A percentile compares a stretch with the other conserved stretches of the same genome.
Conservation (phyloP, 805 yeast species). For the Barnettozyma populi region DNA sequence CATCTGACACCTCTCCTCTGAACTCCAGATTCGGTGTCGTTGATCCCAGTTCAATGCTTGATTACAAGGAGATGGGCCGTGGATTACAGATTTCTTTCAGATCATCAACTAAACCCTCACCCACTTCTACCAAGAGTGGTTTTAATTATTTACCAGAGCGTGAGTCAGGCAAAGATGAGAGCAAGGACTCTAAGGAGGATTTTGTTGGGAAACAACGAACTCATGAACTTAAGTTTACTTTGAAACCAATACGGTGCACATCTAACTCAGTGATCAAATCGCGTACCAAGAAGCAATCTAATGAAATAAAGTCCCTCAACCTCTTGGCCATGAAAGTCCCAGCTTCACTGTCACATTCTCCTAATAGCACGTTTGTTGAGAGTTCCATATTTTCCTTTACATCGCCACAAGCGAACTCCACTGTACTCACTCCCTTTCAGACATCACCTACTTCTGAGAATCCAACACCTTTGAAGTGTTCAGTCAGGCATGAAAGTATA, state of each 20-base stretch:
- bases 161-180: background rate
- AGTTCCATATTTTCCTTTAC: constrained; percentile 5
- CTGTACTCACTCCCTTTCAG: background rate
- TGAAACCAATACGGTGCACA: constrained; percentile 19
- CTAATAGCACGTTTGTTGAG: constrained; percentile 13
- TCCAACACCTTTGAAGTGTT: background rate
- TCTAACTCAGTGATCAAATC: constrained; percentile 4
- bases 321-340: constrained; percentile 6
- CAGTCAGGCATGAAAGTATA: background rate
- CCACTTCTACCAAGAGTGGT: background rate
- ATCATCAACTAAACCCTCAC: constrained; percentile 1
- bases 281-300: constrained; percentile 2
- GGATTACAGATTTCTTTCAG: constrained; percentile 1
- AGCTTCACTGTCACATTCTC: constrained; percentile 10
- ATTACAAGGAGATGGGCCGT: constrained; percentile 1
- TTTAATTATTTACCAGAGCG: constrained; percentile 2
- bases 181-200: background rate
- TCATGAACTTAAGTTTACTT: background rate
- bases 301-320: constrained; percentile 7
- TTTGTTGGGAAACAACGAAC: background rate
- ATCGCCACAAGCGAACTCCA: background rate
- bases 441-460: background rate
- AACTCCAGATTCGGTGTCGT: background rate
- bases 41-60: constrained; percentile 1
- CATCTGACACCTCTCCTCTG: background rate